A percentile compares a stretch with the other conserved stretches of the same genome.
phyloP scores from a whole-genome alignment of 2,329 filamentous ascomycete genomes.

The Aureobasidium lini region DNA sequence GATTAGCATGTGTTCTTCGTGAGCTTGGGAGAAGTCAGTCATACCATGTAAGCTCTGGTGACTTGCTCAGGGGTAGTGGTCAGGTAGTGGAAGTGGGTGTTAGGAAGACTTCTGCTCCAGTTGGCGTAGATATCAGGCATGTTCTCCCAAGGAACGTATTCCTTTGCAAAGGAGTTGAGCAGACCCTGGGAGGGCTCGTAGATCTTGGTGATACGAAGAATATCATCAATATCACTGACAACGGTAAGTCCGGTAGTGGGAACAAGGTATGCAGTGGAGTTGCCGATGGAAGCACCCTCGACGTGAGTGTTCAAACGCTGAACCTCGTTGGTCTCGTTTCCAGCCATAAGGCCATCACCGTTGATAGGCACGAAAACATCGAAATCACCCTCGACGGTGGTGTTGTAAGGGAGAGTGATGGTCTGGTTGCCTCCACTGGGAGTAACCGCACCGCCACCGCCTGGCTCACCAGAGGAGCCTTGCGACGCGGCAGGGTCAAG shows the following conservation, averaged over 20 bases:
- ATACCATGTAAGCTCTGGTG: slow-evolving; percentile 64
- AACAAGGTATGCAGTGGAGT: slow-evolving; percentile 69
- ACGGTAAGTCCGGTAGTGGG: slow-evolving; percentile 63
- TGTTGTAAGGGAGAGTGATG: slow-evolving; percentile 56
- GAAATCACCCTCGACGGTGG: slow-evolving; percentile 63
- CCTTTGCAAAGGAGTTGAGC: slow-evolving; percentile 66
- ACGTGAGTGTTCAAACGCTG: slow-evolving; percentile 64
- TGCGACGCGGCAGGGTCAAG: slow-evolving; percentile 53
- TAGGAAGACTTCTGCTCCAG: slow-evolving; percentile 58
- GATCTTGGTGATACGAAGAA: slow-evolving; percentile 73
- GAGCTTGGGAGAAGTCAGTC: not conserved
- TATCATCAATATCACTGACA: slow-evolving; percentile 73
- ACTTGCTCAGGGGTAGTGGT: slow-evolving; percentile 74
- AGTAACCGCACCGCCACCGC: slow-evolving; percentile 44
- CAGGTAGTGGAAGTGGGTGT: slow-evolving; percentile 73
- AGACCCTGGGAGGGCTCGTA: slow-evolving; percentile 68
- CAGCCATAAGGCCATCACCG: slow-evolving; percentile 53
- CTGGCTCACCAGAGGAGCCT: slow-evolving; percentile 43
- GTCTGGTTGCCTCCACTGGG: slow-evolving; percentile 55
- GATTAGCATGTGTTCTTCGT: not conserved
- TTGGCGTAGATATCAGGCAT: slow-evolving; percentile 75
- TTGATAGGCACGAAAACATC: slow-evolving; percentile 61
- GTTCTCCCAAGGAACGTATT: slow-evolving; percentile 66
- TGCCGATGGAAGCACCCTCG: slow-evolving; percentile 57
- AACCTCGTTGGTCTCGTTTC: slow-evolving; percentile 56